Evolutionary conservation across 2,329 filamentous ascomycete genomes (phyloP), one percentile per base, ranked within the genome.

Genomic region (Acephala macrosclerotiorum): DNA sequence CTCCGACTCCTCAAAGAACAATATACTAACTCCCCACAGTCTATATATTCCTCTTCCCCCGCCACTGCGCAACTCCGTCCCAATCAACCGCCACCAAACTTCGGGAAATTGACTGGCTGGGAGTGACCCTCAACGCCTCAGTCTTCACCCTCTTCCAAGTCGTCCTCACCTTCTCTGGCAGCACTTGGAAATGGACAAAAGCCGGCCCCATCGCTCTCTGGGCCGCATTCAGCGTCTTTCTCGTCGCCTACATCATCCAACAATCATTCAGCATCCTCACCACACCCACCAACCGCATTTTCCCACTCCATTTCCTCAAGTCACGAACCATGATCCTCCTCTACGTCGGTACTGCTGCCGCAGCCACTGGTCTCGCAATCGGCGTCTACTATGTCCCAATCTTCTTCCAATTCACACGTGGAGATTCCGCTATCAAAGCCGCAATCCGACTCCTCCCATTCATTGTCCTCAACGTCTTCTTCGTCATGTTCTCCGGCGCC

Each of bases 351-450:
- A 58, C 84, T 72, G 77, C 88, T 5, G 35, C 75, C 26, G 75
- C 79, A 3, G 76, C 80, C 11, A 79, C 89, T 42, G 64, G 81
- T 3, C 78, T 86, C 61, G 87, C 87, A 66, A 56, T 73, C 2
- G 26, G 65, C 8, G 80, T 79, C 67, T 80, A 82, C 22, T 79
- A 80, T 42, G 77, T 82, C 57, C 80, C 84, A 51, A 80, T 85
- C 62, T 80, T 80, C 69, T 83, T 83, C 58, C 80, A 82, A 47
- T 83, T 83, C 64, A 81, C 84, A 49, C 77, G 80, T 12, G 81
- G 81, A 42, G 76, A 84, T 22, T 78, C 79, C 3, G 81, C 80
- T 2, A 79, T 85, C 14, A 85, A 76, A 60, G 72, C 76, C 35
- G 74, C 76, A 20, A 72, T 79, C 59, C 70, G 77, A 18, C 72